phyloP scores from a whole-genome alignment of 2,329 filamentous ascomycete species.

The Didymella sp. region DNA sequence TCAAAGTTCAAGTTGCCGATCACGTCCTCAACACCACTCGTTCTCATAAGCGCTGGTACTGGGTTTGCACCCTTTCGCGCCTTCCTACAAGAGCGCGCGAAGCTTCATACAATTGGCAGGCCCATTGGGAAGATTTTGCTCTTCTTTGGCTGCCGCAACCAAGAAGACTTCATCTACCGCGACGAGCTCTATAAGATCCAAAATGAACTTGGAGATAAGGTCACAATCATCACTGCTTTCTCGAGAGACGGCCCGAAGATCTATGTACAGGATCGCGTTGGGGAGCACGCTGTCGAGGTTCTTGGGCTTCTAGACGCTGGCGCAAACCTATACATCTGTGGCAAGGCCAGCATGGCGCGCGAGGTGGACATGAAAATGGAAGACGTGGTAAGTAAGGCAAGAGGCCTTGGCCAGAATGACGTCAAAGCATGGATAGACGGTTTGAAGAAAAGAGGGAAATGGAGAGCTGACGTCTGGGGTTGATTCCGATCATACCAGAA shows the following conservation, averaged over 20 bases:
- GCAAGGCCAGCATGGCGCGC: conserved; percentile 51
- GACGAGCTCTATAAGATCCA: conserved; percentile 35
- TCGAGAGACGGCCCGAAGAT: conserved; percentile 28
- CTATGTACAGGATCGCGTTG: conserved; percentile 53
- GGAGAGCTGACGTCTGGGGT: conserved; percentile 63
- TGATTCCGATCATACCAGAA: conserved; percentile 24
- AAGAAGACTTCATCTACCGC: conserved; percentile 45
- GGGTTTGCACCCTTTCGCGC: conserved; percentile 47
- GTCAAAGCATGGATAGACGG: conserved; percentile 57
- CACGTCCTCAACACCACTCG: conserved; percentile 54
- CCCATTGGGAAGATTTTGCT: conserved; percentile 41
- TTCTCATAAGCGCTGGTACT: conserved; percentile 53
- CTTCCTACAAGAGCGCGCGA: conserved; percentile 46
- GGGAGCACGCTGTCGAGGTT: conserved; percentile 38
- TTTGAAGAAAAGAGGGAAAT: conserved; percentile 59
- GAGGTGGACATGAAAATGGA: conserved; percentile 53
- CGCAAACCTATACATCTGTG: conserved; percentile 53
- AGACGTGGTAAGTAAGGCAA: conserved; percentile 44
- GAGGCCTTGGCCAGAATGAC: conserved; percentile 51
- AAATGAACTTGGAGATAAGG: conserved; percentile 29
- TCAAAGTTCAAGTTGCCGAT: conserved; percentile 58
- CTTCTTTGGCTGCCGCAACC: conserved; percentile 44
- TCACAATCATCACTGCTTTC: conserved; percentile 38
- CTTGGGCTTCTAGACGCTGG: conserved; percentile 48
- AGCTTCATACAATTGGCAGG: conserved; percentile 39